phyloP scores from a whole-genome alignment of 1,139 yeast genomes.

The Debaryomyces udenii region DNA sequence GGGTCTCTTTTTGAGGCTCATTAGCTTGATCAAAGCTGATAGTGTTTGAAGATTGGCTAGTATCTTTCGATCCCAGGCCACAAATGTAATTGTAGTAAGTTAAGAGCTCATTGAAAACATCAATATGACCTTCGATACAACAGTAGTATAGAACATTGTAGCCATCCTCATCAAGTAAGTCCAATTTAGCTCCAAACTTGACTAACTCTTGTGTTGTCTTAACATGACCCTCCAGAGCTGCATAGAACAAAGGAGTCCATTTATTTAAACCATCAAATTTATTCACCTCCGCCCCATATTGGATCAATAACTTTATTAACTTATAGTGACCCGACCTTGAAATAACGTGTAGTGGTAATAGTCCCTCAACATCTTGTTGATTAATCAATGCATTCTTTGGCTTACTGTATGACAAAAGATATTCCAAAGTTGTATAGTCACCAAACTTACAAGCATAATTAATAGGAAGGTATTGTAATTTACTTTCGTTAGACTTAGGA shows the following conservation, averaged over 20 bases:
- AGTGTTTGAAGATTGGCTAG: neutral
- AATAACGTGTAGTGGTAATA: constrained; percentile 84
- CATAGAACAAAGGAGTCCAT: constrained; percentile 94
- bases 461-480: constrained; percentile 73
- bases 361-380: constrained; percentile 83
- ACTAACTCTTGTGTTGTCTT: constrained; percentile 72
- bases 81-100: constrained; percentile 29
- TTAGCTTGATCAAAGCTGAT: neutral
- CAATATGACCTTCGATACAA: constrained; percentile 90
- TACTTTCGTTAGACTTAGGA: constrained; percentile 53
- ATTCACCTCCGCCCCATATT: constrained; percentile 79
- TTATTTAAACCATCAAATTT: constrained; percentile 81
- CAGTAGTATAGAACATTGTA: constrained; percentile 85
- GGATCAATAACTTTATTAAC: constrained; percentile 66
- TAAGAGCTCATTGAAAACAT: constrained; percentile 69
- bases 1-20: constrained; percentile 4
- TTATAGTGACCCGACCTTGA: constrained; percentile 81
- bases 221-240: constrained; percentile 83
- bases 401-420: constrained; percentile 44
- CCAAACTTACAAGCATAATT: constrained; percentile 91
- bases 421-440: constrained; percentile 67
- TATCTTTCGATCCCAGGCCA: constrained; percentile 12
- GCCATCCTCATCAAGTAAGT: constrained; percentile 80
- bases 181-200: constrained; percentile 70
- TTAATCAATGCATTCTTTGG: constrained; percentile 34